Conservation (phyloP, 1,284 basidiomycete genomes). For the Trichosporon asahii region DNA sequence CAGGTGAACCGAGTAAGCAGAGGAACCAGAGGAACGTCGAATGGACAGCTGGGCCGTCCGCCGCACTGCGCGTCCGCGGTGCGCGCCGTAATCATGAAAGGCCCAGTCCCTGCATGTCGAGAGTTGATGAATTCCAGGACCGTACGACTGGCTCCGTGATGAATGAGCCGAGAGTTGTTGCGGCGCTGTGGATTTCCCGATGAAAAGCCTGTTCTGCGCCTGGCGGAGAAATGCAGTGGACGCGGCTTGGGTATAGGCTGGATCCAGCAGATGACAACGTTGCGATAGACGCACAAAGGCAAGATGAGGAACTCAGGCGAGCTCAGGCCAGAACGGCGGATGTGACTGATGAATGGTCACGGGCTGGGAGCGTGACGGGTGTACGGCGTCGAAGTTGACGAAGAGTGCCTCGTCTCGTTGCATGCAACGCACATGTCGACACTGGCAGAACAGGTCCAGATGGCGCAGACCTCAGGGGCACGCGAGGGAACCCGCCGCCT, state of each 20-base stretch:
- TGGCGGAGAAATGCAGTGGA: background rate
- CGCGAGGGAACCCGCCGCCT: background rate
- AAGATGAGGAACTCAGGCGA: slow-evolving; percentile 3
- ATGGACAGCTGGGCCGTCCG: too few species aligned
- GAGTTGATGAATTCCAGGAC: background rate
- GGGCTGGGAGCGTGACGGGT: background rate
- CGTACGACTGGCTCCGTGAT: background rate
- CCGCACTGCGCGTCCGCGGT: background rate
- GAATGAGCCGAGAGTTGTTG: background rate
- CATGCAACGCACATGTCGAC: background rate
- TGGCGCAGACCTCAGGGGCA: background rate
- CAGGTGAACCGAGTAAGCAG: background rate
- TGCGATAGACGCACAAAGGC: background rate
- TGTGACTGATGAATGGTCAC: background rate
- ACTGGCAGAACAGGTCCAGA: background rate
- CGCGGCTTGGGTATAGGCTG: background rate
- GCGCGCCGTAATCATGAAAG: background rate
- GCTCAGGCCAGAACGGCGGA: background rate
- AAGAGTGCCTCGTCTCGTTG: background rate
- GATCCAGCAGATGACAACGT: background rate
- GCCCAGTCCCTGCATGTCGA: background rate
- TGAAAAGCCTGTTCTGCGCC: background rate
- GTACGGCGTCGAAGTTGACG: background rate
- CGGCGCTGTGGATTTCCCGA: background rate
- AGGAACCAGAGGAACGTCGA: too few species aligned